Conservation (phyloP, 495 filamentous ascomycete species). For the Niebla homalea region DNA sequence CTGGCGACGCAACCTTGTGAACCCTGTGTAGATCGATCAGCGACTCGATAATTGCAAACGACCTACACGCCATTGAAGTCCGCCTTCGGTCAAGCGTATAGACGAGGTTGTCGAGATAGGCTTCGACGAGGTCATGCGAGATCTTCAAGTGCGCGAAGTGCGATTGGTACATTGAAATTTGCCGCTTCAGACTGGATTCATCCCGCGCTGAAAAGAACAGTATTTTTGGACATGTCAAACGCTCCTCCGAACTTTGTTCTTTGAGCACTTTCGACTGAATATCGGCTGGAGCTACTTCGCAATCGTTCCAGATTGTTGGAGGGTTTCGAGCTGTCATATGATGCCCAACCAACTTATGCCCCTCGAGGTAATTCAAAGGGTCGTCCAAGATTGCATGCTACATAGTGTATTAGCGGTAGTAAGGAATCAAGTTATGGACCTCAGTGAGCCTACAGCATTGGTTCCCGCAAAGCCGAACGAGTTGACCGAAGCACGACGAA, state of each 20-base stretch:
- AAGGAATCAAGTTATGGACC: slow-evolving; percentile 12
- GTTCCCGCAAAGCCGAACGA: slow-evolving; percentile 50
- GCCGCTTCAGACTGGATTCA: not conserved
- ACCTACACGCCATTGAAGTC: slow-evolving; percentile 9
- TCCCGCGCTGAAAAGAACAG: not conserved
- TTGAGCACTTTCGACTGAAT: not conserved
- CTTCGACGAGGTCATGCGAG: no score
- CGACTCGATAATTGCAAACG: not conserved
- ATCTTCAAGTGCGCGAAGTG: no score
- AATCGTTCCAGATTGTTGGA: not conserved
- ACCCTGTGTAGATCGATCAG: not conserved
- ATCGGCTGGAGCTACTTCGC: not conserved
- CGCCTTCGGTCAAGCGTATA: slow-evolving; percentile 10
- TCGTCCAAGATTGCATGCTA: not conserved
- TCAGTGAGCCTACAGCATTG: slow-evolving; percentile 30
- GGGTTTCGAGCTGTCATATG: slow-evolving; percentile 9
- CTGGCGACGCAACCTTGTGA: not conserved
- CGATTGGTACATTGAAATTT: no score
- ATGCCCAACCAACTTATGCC: not conserved
- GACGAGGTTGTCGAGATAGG: not conserved
- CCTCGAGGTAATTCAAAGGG: not conserved
- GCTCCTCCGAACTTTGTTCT: not conserved
- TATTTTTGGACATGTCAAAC: no score
- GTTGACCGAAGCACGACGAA: slow-evolving; percentile 43
- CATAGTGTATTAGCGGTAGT: not conserved